A percentile compares a stretch with the other conserved stretches of the same genome.
Evolutionary conservation across 2,329 filamentous ascomycete genomes (phyloP).

Genomic region (Thermothelomyces thermophilus): DNA sequence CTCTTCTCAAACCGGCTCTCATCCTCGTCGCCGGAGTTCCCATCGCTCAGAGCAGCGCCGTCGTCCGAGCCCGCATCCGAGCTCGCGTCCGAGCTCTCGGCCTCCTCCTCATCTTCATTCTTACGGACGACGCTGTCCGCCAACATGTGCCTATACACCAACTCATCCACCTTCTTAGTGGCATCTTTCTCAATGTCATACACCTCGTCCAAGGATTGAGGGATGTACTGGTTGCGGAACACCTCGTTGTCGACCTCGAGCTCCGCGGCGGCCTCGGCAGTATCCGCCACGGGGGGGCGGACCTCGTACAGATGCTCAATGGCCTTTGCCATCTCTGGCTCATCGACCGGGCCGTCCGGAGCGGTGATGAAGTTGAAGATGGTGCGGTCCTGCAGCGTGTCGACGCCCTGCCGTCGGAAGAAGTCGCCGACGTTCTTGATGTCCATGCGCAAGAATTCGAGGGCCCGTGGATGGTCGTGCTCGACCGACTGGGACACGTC

Average conservation of each 20-base stretch:
- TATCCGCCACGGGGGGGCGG: conserved; percentile 38
- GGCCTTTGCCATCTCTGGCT: conserved; percentile 52
- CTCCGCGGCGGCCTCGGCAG: conserved; percentile 39
- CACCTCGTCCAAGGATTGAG: conserved; percentile 89
- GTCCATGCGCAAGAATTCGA: conserved; percentile 96
- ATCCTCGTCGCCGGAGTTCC: conserved; percentile 35
- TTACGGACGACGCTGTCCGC: conserved; percentile 55
- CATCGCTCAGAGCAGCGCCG: conserved; percentile 41
- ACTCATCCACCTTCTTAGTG: conserved; percentile 66
- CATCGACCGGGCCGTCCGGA: conserved; percentile 51
- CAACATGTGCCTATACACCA: conserved; percentile 80
- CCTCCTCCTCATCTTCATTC: conserved; percentile 31
- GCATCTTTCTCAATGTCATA: conserved; percentile 93
- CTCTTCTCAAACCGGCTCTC: conserved; percentile 58
- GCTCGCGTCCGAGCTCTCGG: conserved; percentile 29
- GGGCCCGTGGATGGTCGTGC: conserved; percentile 84
- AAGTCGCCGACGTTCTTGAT: conserved; percentile 96
- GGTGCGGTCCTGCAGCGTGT: conserved; percentile 70
- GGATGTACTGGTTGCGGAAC: conserved; percentile 93
- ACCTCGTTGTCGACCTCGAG: conserved; percentile 81
- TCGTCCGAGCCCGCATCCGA: conserved; percentile 39
- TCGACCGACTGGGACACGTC: conserved; percentile 97
- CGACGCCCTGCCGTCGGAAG: conserved; percentile 79
- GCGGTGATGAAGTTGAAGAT: conserved; percentile 78
- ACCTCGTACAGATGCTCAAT: conserved; percentile 62